Base-by-base conservation (phyloP, 805 yeast genomes). In the Suhomyces xylopsoci region DNA sequence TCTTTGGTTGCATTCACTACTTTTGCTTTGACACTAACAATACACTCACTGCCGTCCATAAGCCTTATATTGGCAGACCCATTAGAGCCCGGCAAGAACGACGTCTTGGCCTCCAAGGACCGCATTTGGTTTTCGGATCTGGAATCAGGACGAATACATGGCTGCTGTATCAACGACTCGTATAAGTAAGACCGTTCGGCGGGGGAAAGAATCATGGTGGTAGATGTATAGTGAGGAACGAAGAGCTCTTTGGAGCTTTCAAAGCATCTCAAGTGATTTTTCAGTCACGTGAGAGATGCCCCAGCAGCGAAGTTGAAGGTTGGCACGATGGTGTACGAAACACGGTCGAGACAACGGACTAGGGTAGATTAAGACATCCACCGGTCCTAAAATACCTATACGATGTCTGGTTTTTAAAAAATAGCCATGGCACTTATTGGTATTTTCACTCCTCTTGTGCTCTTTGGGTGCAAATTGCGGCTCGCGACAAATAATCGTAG, bases 31-130 rank as follows among this genome's bases (percentile, higher is more conserved):
- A 93, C 80, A 63, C 97, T 94, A 5, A 90, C 93, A 32, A 94
- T 86, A 61, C 97, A 90, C 69, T 94, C 98, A 55, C 90, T 83
- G 20, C 99, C 98, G 68, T 93, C 98, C 47, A 88, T 80, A 32
- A 90, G 80, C 57, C 91, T 80, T 17, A 93, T 82, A 71, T 96
- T 80, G 0, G 97, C 87, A 2, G 97, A 91, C 12, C 99, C 99
- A 70, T 93, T 90, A 3, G 97, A 88, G 49, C 85, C 82, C 0
- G 96, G 94, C 54, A 94, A 76, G 61, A 93, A 87, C 48, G 86
- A 86, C 7, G 89, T 83, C 12, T 83, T 83, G 3, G 96, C 88
- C 63, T 90, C 96, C 46, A 94, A 69, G 0, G 97, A 97, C 58
- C 97, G 79, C 63, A 88, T 88, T 67, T 91, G 97, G 53, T 79